Conservation (phyloP, 2,329 filamentous ascomycete species). For the Bipolaris zeicola region DNA sequence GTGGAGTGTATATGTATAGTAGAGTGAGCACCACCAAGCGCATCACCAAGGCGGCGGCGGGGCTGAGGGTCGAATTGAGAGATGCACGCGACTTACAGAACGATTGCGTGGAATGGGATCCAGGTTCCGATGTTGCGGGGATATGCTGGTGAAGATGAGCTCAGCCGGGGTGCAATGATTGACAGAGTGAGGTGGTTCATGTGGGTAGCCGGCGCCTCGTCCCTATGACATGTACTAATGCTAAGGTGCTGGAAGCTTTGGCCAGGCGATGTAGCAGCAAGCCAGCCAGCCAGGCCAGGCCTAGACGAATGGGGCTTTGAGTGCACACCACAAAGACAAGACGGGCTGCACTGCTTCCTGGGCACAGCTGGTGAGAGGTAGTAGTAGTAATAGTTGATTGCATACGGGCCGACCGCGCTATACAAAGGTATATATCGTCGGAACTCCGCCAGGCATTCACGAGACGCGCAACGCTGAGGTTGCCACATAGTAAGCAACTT, state of each 20-base stretch:
- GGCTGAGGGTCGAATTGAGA: conserved; percentile 2
- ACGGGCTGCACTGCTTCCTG: conserved; percentile 1
- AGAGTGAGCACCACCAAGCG: conserved; percentile 8
- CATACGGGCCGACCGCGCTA: conserved; percentile 22
- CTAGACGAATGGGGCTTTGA: conserved; percentile 14
- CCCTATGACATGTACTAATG: conserved; percentile 21
- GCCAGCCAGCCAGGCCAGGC: conserved; percentile 6
- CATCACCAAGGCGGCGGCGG: conserved; percentile 1
- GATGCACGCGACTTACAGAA: conserved; percentile 18
- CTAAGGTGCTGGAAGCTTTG: conserved; percentile 26
- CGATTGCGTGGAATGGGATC: conserved; percentile 5
- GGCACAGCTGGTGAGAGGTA: conserved; percentile 13
- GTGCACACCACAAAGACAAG: not conserved
- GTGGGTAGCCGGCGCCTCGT: conserved; percentile 39
- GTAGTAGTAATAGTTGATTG: not conserved
- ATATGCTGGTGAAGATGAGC: conserved; percentile 12
- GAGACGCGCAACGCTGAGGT: conserved; percentile 38
- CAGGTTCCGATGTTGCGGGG: not conserved
- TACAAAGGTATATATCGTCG: conserved; percentile 14
- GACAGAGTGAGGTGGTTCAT: conserved; percentile 23
- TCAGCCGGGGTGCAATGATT: conserved; percentile 15
- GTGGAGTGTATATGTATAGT: conserved; percentile 5
- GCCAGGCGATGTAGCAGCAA: conserved; percentile 20
- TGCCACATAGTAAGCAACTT: conserved; percentile 26
- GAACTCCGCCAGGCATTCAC: conserved; percentile 36